These are phyloP conservation scores for Canna indica DNA, from an alignment of 176 grass and related monocot genomes.

Conservation along the genomic window DNA sequence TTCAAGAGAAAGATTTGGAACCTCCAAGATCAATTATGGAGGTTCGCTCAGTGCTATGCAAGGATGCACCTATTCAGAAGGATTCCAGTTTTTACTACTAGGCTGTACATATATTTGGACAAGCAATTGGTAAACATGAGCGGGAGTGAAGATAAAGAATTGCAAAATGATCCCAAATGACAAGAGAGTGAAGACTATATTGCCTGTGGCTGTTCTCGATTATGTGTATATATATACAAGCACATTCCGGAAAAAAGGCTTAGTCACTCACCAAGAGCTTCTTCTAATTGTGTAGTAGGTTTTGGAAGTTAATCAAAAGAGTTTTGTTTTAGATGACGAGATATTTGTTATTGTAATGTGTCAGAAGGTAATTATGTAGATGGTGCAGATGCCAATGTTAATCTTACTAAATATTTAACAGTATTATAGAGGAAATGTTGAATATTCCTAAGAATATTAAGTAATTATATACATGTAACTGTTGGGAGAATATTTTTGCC, in stretches of 20 bases:
- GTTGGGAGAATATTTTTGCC: too few relatives aligned
- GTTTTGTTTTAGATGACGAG: too few relatives aligned
- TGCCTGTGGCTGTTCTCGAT: background rate
- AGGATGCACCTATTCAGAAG: conserved; percentile 71
- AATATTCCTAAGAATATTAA: too few relatives aligned
- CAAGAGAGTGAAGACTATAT: background rate
- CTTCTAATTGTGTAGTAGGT: background rate
- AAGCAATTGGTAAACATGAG: background rate
- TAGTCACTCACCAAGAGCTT: background rate
- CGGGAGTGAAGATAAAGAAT: too few relatives aligned
- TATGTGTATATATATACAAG: background rate
- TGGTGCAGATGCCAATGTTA: too few relatives aligned
- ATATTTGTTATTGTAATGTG: too few relatives aligned
- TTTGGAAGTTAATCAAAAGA: too few relatives aligned
- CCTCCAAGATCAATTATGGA: conserved; percentile 88
- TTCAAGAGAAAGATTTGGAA: conserved; percentile 73
- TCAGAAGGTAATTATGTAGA: too few relatives aligned
- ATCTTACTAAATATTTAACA: too few relatives aligned
- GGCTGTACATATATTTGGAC: background rate
- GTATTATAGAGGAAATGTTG: too few relatives aligned
- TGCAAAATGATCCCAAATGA: background rate
- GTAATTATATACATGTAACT: too few relatives aligned
- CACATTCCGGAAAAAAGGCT: background rate
- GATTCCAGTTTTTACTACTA: conserved; percentile 70
- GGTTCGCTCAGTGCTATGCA: conserved; percentile 93